Evolutionary conservation across 331 rosid genomes (phyloP).

Genomic region (Rosa hybrid): DNA sequence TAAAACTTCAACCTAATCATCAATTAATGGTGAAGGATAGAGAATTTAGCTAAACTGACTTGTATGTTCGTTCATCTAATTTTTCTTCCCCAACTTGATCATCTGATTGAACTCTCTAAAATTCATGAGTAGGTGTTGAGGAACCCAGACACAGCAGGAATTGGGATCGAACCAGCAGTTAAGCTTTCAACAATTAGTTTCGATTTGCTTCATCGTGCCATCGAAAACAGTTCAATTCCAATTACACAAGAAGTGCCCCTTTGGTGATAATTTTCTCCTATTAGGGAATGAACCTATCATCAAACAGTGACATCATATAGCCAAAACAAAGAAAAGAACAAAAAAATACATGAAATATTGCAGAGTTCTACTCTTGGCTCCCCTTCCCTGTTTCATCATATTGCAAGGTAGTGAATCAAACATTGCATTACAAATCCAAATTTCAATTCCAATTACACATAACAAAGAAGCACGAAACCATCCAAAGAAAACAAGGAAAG

Average conservation of each 20-base stretch:
- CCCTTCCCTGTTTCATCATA: too few species aligned
- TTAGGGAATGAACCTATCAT: slow-evolving; percentile 22
- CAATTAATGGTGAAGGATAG: not conserved
- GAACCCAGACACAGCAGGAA: not conserved
- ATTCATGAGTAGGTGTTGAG: slow-evolving; percentile 10
- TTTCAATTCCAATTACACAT: too few species aligned
- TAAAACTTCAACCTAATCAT: not conserved
- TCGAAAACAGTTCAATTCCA: slow-evolving; percentile 17
- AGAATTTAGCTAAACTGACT: not conserved
- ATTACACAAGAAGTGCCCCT: slow-evolving; percentile 15
- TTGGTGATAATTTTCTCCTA: slow-evolving; percentile 17
- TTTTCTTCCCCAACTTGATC: not conserved
- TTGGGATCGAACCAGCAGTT: not conserved
- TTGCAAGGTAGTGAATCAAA: too few species aligned
- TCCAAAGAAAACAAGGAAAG: too few species aligned
- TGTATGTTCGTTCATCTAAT: not conserved
- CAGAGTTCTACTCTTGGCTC: too few species aligned
- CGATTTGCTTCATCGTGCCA: not conserved
- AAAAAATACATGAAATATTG: too few species aligned
- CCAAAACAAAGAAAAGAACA: too few species aligned
- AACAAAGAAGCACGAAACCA: too few species aligned
- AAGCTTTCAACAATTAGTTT: slow-evolving; percentile 1
- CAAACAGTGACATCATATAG: not conserved
- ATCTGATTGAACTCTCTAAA: not conserved
- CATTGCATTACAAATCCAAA: too few species aligned